Evolutionary conservation across 2,329 filamentous ascomycete genomes (phyloP), one percentile per base, ranked within the genome.

Genomic region (Hypoxylon sp.): DNA sequence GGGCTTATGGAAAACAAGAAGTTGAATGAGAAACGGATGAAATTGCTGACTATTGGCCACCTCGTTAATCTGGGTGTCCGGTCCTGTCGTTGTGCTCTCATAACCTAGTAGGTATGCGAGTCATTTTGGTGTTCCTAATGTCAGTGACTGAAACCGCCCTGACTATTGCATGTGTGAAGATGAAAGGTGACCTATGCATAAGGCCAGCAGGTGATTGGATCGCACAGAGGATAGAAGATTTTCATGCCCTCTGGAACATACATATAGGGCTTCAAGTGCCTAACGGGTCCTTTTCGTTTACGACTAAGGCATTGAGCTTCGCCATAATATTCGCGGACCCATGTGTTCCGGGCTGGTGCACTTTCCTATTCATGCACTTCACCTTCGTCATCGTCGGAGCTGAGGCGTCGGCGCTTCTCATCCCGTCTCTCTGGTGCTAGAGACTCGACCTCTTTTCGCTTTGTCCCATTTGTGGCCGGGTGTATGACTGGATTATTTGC

Each of bases 371-470:
- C 77, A 39, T 74, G 72, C 39, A 85, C 79, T 70, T 86, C 84
- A 33, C 84, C 84, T 65, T 86, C 84, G 53, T 86, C 84, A 60
- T 84, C 82, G 37, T 79, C 78, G 0, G 83, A 85, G 52, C 70
- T 72, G 29, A 83, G 75, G 55, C 80, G 80, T 52, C 79, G 80
- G n/a, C 83, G 79, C 67, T 86, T 86, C 68, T 81, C 79, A 1
- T 80, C 80, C 24, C 80, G 77, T 24, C 76, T 79, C 35, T 80
- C 80, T 2, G 76, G 73, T 29, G 80, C 77, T 3, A 73, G 39
- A 11, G 74, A 73, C 11, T 83, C 83, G 6, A 78, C 62, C 3
- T 80, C 81, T 67, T 83, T 84, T 57, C 83, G 77, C 71, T 86
- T 86, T 2, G 77, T 75, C 3, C 78, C 79, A 39, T 78, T 78